Evolutionary conservation across 257 asterid species (phyloP), one percentile per base, ranked within the genome.

Genomic region (Ocimum tenuiflorum): DNA sequence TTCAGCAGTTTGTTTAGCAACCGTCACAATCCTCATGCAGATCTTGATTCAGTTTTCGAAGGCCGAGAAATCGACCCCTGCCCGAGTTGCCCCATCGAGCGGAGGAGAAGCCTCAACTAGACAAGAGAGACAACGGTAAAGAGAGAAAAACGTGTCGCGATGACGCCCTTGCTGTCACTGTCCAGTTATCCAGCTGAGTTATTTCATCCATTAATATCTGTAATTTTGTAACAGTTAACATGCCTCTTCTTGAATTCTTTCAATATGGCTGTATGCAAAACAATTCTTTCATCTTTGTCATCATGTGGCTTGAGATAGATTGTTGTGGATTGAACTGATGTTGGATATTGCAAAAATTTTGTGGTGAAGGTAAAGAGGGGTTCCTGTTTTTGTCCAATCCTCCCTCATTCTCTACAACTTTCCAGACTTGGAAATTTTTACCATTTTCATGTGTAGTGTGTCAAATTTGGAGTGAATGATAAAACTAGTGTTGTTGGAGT

Each of bases 11-110:
- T 80, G 79, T 48, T 69, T 92, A 78, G 85, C 79, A 3, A 60
- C 76, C 23, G 73, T 89, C 75, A 89, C 94, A 10, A 39, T 82
- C 56, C 85, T 88, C n/a, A 89, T 92, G 99, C 99, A 92, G 63
- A 63, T 89, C 72, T 73, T 89, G 95, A 89, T 92, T 38, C 91
- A 82, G 49, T 92, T 86, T 75, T 89, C 97, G 45, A 94, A 89
- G 76, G 75, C 96, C 1, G 99, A 89, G 67, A 81, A 75, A 49
- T 87, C 99, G n/a, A 79, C 83, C 20, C 91, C 95, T 12, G 91
- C 90, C 62, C 81, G 82, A 69, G 81, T 78, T 17, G 77, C 85
- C n/a, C 92, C 90, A 4, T 68, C 79, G 51, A 87, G 45, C 2
- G 76, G 45, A 45, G 79, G 61, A 39, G 78, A 75, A 64, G 24